phyloP scores from a whole-genome alignment of 768 basidiomycete genomes.

The Mycena galopus region DNA sequence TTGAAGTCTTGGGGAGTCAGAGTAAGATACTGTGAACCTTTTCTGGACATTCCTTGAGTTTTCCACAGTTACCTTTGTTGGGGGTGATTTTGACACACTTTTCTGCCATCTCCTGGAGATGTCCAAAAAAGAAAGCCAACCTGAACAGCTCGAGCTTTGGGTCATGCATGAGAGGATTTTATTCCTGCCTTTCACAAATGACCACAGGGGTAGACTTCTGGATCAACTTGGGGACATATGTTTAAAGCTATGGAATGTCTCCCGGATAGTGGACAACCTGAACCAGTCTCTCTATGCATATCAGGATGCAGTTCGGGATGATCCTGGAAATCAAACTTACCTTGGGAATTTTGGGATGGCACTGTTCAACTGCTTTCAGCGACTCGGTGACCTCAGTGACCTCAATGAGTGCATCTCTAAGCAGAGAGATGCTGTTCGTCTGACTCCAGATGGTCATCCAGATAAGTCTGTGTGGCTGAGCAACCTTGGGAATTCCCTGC shows the following conservation, averaged over 20 bases:
- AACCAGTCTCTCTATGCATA: not conserved
- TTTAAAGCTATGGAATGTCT: not conserved
- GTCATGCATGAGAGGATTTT: too few species aligned
- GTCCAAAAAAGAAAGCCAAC: not conserved
- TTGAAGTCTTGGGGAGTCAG: not conserved
- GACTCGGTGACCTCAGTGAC: conserved; percentile 1
- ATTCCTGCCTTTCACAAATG: not conserved
- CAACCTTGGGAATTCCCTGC: conserved; percentile 14
- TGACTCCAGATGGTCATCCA: conserved; percentile 14
- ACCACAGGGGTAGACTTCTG: not conserved
- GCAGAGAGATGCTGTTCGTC: not conserved
- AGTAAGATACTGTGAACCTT: not conserved
- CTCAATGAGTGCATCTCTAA: conserved; percentile 13
- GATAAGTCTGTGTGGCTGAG: conserved; percentile 1
- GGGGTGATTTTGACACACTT: not conserved
- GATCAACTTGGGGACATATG: not conserved
- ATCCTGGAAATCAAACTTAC: not conserved
- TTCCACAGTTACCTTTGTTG: conserved; percentile 1
- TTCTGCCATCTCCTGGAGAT: not conserved
- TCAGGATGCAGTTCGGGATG: conserved; percentile 1
- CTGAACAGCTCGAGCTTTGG: not conserved
- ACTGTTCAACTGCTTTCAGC: conserved; percentile 7
- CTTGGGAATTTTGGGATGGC: not conserved
- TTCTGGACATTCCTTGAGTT: not conserved
- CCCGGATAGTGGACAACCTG: not conserved